Conservation (phyloP, 441 rosid genomes). For the Corymbia citriodora region DNA sequence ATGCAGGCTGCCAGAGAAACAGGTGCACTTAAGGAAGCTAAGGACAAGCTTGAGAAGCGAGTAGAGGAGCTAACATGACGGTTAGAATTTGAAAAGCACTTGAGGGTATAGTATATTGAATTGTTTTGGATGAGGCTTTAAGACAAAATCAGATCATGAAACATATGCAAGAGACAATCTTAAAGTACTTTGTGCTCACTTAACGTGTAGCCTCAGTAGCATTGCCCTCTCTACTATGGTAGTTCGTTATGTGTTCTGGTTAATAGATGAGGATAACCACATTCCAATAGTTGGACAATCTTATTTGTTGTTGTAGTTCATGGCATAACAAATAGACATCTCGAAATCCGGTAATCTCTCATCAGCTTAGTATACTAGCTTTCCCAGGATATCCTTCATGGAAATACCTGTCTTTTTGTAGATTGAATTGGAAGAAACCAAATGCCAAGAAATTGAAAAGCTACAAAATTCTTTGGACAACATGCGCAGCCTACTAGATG, state of each 20-base stretch:
- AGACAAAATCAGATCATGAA: neutral
- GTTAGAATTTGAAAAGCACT: slow-evolving; percentile 55
- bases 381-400: neutral
- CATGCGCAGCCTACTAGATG: slow-evolving; percentile 44
- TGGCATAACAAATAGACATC: neutral
- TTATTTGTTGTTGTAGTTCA: neutral
- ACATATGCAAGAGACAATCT: neutral
- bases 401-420: slow-evolving; percentile 1
- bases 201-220: neutral
- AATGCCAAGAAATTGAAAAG: slow-evolving; percentile 47
- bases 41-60: slow-evolving; percentile 74
- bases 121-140: neutral
- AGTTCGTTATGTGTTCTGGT: neutral
- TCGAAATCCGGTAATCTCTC: neutral
- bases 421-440: slow-evolving; percentile 73
- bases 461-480: slow-evolving; percentile 40
- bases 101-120: slow-evolving; percentile 36
- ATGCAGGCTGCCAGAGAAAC: slow-evolving; percentile 82
- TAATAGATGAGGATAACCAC: neutral
- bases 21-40: slow-evolving; percentile 79
- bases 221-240: neutral
- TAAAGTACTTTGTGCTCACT: neutral
- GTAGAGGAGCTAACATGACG: slow-evolving; percentile 77
- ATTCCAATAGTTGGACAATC: neutral
- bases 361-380: neutral